Evolutionary conservation across 768 basidiomycete genomes (phyloP), one percentile per base, ranked within the genome.

Genomic region (Termitomyces sp.): DNA sequence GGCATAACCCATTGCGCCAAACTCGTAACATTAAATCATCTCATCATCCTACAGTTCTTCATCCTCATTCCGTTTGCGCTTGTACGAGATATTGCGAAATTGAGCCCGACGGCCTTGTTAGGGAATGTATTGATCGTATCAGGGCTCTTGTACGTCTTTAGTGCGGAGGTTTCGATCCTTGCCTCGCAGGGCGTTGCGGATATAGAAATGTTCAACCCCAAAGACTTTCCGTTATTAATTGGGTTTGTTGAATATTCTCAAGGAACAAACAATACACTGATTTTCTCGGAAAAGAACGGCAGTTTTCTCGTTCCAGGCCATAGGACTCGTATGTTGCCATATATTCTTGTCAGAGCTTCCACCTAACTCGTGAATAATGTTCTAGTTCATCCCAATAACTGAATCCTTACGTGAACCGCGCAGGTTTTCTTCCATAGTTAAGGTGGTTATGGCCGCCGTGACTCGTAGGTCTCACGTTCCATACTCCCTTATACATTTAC

Each of bases 291-390:
- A 58, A 49, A 93, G 94, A 11, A 98, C 96, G 22, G 96, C 97
- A 2, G 95, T 98, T 28, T 98, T 98, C 70, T 92, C 97, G 0
- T 99, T 98, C 62, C 96, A 98, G 70, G 97, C 96, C 9, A 93
- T 99, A 60, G 97, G 96, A 45, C 74, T 98, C 69, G 87, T 89
- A 61, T 60, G 83, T 69, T 19, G n/a, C 49, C 26, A 30, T 8
- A 28, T 17, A 22, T 12, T 15, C 22, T 22, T 26, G 10, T n/a
- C 47, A 38, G 8, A 12, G n/a, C 10, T 38, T n/a, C 11, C 21
- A 24, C 17, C 10, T 12, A 3, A 49, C 15, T n/a, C 17, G 17
- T 17, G 22, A 1, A 41, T 10, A 14, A 60, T 30, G 2, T 30
- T 12, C 9, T 66, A 88, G 80, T 76, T 99, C 58, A 91, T 99